Evolutionary conservation across 2,329 filamentous ascomycete genomes (phyloP), one percentile per base, ranked within the genome.

Genomic region (Arthrocladium fulminans): DNA sequence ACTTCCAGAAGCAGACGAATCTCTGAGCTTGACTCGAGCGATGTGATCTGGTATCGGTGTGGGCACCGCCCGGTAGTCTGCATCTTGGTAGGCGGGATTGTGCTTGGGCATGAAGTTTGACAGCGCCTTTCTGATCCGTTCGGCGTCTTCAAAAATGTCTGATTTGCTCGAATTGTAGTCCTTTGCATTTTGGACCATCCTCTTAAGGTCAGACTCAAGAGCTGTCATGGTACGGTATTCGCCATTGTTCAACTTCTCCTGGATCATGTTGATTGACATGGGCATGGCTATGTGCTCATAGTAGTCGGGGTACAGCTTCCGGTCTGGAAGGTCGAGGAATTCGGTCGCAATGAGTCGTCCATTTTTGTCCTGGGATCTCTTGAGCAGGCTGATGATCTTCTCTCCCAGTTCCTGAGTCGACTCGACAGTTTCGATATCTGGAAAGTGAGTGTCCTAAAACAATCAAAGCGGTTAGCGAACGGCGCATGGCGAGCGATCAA

Each of bases 71-170:
- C 78, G 75, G 60, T 94, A 92, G 40, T 76, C 73, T 13, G 74
- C 72, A 54, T 78, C 69, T 53, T 80, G 78, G 65, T 94, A 94
- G 13, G 86, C 86, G 12, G 88, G 88, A 59, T 95, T 94, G 58
- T 83, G 77, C 64, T 85, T 85, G 48, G 82, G 83, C 88, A 94
- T 94, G 64, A 81, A 88, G 60, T 89, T 90, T 63, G 85, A 89
- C 34, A 90, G 75, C 2, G 87, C 83, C 67, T 94, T 95, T 40
- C 88, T 78, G 39, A 95, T 78, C 42, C 87, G 80, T 66, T 95
- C 88, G 7, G 88, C 87, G 68, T 95, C 88, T 37, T 88, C 83
- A 61, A 84, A 90, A 30, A 84, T 74, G 49, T 80, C 70, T 0
- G 86, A 87, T 37, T 76, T 77, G 57, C 83, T 83, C 51, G 82